phyloP scores from a whole-genome alignment of 805 yeast species.

The Novakomyces olei region DNA sequence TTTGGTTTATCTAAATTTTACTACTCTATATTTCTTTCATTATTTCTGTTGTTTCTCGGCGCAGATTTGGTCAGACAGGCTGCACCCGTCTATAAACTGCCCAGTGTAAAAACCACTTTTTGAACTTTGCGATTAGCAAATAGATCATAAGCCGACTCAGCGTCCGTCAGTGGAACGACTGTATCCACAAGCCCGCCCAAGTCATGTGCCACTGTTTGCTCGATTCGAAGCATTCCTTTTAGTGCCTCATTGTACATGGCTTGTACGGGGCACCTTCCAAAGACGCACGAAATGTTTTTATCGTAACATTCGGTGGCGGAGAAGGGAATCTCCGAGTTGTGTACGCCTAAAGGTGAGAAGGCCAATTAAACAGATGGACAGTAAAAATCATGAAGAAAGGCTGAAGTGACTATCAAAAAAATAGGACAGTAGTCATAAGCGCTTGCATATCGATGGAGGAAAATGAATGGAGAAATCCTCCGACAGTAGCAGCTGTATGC shows the following conservation, averaged over 20 bases:
- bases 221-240: constrained; percentile 23
- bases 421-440: background rate
- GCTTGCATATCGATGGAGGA: background rate
- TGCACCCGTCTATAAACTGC: too few relatives aligned
- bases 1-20: too few relatives aligned
- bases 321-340: constrained; percentile 24
- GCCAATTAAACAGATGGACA: too few relatives aligned
- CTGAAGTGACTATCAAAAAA: too few relatives aligned
- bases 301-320: constrained; percentile 34
- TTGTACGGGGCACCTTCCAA: constrained; percentile 44
- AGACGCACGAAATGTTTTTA: constrained; percentile 33
- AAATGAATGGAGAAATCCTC: too few relatives aligned
- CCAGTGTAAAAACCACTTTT: constrained; percentile 35
- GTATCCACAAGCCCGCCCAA: constrained; percentile 32
- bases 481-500: too few relatives aligned
- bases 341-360: too few relatives aligned
- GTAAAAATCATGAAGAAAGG: too few relatives aligned
- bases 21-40: too few relatives aligned
- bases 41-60: too few relatives aligned
- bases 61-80: too few relatives aligned
- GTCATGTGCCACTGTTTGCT: constrained; percentile 24
- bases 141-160: constrained; percentile 25
- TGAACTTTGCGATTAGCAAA: constrained; percentile 34
- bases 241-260: constrained; percentile 32
- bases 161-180: constrained; percentile 24